Evolutionary conservation across 2,329 filamentous ascomycete genomes (phyloP).

Genomic region (Penicillium sp.): DNA sequence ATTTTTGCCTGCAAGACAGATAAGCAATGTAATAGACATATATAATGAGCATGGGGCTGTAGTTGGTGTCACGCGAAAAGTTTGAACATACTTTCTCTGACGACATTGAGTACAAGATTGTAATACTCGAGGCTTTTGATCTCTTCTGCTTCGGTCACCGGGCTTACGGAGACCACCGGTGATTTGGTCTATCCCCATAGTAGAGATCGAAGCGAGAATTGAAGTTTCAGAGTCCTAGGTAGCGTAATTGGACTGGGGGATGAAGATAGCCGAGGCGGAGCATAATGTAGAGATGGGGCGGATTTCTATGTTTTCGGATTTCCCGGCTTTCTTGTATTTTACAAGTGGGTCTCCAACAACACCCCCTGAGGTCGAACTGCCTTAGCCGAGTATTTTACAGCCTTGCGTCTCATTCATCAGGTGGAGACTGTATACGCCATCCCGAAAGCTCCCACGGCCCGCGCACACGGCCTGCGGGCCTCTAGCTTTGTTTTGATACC

Average conservation of each 20-base stretch:
- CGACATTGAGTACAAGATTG: background rate
- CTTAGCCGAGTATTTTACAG: background rate
- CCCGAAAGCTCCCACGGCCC: background rate
- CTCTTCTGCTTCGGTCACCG: background rate
- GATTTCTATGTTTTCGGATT: background rate
- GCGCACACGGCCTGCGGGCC: too few relatives aligned
- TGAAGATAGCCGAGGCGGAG: background rate
- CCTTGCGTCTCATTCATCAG: background rate
- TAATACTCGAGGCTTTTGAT: background rate
- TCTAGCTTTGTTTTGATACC: background rate
- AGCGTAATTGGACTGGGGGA: background rate
- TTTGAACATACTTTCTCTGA: background rate
- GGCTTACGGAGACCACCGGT: background rate
- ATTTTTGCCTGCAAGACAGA: conserved; percentile 20
- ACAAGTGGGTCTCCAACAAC: background rate
- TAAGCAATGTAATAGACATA: background rate
- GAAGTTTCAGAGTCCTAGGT: too few relatives aligned
- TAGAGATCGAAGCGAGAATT: too few relatives aligned
- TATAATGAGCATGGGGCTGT: too few relatives aligned
- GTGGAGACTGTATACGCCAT: background rate
- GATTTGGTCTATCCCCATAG: background rate
- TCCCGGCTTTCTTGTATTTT: background rate
- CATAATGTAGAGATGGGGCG: too few relatives aligned
- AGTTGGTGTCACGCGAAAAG: background rate
- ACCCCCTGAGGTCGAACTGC: background rate